Percentiles rank a stretch among this genome's conserved stretches.
Conservation (phyloP, 306 rosid genomes). For the Biancaea sappan region DNA sequence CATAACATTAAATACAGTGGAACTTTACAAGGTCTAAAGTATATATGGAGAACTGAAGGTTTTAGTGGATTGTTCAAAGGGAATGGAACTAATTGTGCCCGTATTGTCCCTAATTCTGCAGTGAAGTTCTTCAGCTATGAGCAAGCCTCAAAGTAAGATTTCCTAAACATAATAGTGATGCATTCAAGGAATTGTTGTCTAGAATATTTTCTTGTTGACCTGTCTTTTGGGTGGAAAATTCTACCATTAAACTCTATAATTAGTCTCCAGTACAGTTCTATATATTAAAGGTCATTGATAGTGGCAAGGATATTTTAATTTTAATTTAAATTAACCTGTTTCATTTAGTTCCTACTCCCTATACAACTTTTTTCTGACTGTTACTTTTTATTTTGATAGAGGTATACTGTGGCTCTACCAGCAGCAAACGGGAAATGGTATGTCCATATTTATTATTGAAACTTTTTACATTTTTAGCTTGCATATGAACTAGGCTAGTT, state of each 20-base stretch:
- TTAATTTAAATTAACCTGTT: background rate
- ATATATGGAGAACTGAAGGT: slow-evolving; percentile 97
- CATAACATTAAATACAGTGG: slow-evolving; percentile 92
- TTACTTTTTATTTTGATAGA: slow-evolving; percentile 53
- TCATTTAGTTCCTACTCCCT: background rate
- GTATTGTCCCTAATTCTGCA: slow-evolving; percentile 95
- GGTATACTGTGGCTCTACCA: slow-evolving; percentile 72
- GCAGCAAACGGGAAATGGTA: slow-evolving; percentile 89
- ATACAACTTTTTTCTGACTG: slow-evolving; percentile 29
- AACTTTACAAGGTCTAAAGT: slow-evolving; percentile 89
- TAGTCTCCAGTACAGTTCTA: background rate
- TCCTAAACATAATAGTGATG: slow-evolving; percentile 13
- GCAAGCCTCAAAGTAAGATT: slow-evolving; percentile 90
- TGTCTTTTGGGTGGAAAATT: slow-evolving; percentile 14
- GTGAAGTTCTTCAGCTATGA: slow-evolving; percentile 99
- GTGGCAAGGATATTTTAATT: background rate
- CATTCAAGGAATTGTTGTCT: background rate
- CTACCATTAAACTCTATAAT: background rate
- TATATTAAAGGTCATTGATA: background rate
- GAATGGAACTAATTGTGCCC: slow-evolving; percentile 97
- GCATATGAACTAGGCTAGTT: background rate
- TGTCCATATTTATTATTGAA: slow-evolving; percentile 34
- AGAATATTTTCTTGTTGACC: slow-evolving; percentile 1
- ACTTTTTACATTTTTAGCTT: slow-evolving; percentile 9
- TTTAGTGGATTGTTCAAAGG: slow-evolving; percentile 94